Evolutionary conservation across 768 basidiomycete species (phyloP).

Genomic region (Xerocomus spinulosus): DNA sequence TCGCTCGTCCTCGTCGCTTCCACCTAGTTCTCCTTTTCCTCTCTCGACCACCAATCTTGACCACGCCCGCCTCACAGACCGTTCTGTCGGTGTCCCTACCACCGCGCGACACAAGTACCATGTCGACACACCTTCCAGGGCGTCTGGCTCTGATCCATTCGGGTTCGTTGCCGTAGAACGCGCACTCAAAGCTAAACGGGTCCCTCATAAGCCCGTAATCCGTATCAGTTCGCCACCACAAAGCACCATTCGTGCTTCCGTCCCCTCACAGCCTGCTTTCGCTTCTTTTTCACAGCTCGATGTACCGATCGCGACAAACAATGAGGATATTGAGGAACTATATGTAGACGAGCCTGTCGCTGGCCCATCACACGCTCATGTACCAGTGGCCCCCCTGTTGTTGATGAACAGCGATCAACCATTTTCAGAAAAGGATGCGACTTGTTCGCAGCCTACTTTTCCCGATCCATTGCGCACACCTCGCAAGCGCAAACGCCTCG

Average conservation of each 20-base stretch:
- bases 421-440: not conserved
- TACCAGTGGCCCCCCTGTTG: slow-evolving; percentile 22
- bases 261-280: slow-evolving; percentile 13
- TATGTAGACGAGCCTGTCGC: slow-evolving; percentile 32
- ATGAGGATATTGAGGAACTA: slow-evolving; percentile 32
- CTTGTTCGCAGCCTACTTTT: slow-evolving; percentile 12
- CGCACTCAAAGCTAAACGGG: slow-evolving; percentile 43
- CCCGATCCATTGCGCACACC: slow-evolving; percentile 30
- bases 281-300: slow-evolving; percentile 35
- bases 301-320: slow-evolving; percentile 30
- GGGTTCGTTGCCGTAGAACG: slow-evolving; percentile 54
- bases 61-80: slow-evolving; percentile 3
- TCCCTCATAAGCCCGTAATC: slow-evolving; percentile 5
- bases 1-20: slow-evolving; percentile 29
- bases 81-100: not conserved
- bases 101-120: slow-evolving; percentile 17
- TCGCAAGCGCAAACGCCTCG: slow-evolving; percentile 24
- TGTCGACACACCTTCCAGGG: slow-evolving; percentile 19
- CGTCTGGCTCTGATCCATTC: slow-evolving; percentile 47
- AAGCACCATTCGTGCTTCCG: slow-evolving; percentile 14
- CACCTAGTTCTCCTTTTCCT: slow-evolving; percentile 32
- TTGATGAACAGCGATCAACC: slow-evolving; percentile 18
- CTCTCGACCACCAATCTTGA: slow-evolving; percentile 20
- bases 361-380: slow-evolving; percentile 21
- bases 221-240: slow-evolving; percentile 18